A percentile compares a stretch with the other conserved stretches of the same genome.
Evolutionary conservation across 768 basidiomycete species (phyloP).

Genomic region (Xanthoconium stramineum): DNA sequence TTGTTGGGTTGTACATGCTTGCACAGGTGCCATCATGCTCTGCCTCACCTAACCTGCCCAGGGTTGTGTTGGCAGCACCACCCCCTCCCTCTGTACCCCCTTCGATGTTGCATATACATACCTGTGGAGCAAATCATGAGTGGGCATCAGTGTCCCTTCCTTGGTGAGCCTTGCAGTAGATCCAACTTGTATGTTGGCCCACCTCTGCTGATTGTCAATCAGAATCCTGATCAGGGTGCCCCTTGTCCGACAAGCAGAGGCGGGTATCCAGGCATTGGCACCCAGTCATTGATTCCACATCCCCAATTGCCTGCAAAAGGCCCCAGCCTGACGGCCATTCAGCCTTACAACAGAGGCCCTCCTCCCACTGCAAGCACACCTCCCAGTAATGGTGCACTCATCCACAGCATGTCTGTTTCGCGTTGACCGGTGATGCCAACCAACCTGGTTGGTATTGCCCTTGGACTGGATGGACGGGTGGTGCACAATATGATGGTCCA

Average conservation of each 20-base stretch:
- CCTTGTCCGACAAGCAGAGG: too few relatives aligned
- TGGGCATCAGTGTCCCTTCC: slow-evolving; percentile 81
- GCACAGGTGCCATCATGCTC: slow-evolving; percentile 54
- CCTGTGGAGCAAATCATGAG: slow-evolving; percentile 70
- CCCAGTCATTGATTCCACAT: slow-evolving; percentile 62
- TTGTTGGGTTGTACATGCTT: slow-evolving; percentile 76
- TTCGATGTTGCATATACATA: slow-evolving; percentile 44
- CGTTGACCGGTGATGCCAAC: slow-evolving; percentile 63
- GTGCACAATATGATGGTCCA: slow-evolving; percentile 72
- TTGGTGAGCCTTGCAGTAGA: slow-evolving; percentile 71
- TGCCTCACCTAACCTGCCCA: slow-evolving; percentile 68
- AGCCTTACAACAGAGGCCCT: slow-evolving; percentile 15
- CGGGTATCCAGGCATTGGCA: slow-evolving; percentile 82
- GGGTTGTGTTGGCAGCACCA: slow-evolving; percentile 74
- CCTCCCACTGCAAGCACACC: neutral
- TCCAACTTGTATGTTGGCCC: slow-evolving; percentile 44
- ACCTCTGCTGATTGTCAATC: slow-evolving; percentile 28
- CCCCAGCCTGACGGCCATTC: slow-evolving; percentile 17
- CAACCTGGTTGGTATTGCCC: slow-evolving; percentile 73
- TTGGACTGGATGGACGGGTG: slow-evolving; percentile 80
- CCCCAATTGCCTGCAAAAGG: slow-evolving; percentile 53
- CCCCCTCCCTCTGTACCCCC: slow-evolving; percentile 37
- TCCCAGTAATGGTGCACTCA: neutral
- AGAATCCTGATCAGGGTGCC: slow-evolving; percentile 35
- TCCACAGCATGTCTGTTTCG: slow-evolving; percentile 26